Percentiles rank a stretch among this genome's conserved stretches.
These are phyloP conservation scores for Neonothopanus nambi DNA, from an alignment of 1,284 basidiomycete species.

Conservation along the genomic window DNA sequence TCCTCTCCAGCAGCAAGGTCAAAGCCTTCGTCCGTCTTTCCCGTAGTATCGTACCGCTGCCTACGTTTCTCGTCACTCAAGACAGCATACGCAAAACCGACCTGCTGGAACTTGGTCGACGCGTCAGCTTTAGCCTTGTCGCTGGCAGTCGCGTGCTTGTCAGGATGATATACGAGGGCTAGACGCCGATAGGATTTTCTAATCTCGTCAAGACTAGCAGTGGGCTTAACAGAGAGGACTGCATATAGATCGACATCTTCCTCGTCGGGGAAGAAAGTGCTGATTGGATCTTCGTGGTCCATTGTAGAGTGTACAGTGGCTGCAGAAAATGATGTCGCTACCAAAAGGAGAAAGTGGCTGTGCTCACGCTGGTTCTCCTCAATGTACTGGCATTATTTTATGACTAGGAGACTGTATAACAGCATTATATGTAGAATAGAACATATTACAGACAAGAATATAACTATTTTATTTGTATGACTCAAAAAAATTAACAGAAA, in stretches of 20 bases:
- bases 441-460: no score
- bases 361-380: no score
- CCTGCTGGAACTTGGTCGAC: conserved; percentile 79
- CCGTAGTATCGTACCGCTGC: conserved; percentile 79
- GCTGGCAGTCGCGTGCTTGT: conserved; percentile 74
- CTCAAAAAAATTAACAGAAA: no score
- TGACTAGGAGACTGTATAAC: no score
- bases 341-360: no score
- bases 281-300: conserved; percentile 72
- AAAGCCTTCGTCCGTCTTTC: conserved; percentile 80
- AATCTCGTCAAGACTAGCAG: conserved; percentile 66
- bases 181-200: conserved; percentile 84
- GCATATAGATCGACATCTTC: conserved; percentile 76
- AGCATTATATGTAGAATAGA: no score
- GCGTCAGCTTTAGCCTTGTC: conserved; percentile 65
- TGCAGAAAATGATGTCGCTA: no score
- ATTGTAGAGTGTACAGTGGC: conserved; percentile 42
- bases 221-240: conserved; percentile 58
- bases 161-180: conserved; percentile 84
- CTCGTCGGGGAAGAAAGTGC: conserved; percentile 74
- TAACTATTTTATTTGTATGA: no score
- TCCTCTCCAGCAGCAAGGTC: conserved; percentile 74
- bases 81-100: conserved; percentile 90
- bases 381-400: no score
- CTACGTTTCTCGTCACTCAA: conserved; percentile 77